Evolutionary conservation across 257 asterid species (phyloP).

Genomic region (Gentiana straminea): DNA sequence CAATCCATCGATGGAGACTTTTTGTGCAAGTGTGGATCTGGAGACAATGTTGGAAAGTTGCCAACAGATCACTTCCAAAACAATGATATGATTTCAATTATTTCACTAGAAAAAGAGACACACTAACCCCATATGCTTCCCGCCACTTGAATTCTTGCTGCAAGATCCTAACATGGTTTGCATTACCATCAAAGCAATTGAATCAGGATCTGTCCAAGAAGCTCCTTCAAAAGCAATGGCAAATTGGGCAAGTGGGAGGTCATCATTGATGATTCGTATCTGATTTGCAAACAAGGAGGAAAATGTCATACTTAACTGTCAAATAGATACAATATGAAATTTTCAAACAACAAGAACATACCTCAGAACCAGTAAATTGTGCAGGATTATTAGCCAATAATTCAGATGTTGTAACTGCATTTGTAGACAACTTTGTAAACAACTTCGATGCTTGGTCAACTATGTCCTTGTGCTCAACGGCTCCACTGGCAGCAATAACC

Average conservation of each 20-base stretch:
- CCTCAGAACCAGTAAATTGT: constrained; percentile 87
- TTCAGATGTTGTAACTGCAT: constrained; percentile 48
- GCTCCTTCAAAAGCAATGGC: constrained; percentile 93
- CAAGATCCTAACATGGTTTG: constrained; percentile 80
- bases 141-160: constrained; percentile 64
- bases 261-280: constrained; percentile 80
- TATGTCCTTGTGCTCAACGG: constrained; percentile 78
- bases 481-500: constrained; percentile 81
- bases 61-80: not conserved
- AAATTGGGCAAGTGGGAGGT: constrained; percentile 65
- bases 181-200: constrained; percentile 81
- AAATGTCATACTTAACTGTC: too few relatives aligned
- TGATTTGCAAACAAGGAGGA: constrained; percentile 14
- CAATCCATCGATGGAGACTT: constrained; percentile 57
- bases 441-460: constrained; percentile 58
- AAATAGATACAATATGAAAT: constrained; percentile 6
- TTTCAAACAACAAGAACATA: constrained; percentile 18
- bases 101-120: constrained; percentile 2
- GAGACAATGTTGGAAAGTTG: constrained; percentile 15
- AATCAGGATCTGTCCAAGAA: constrained; percentile 89
- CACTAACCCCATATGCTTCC: constrained; percentile 82
- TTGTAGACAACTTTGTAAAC: constrained; percentile 53
- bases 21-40: constrained; percentile 74
- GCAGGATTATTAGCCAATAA: constrained; percentile 68
- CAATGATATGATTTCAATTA: not conserved